Evolutionary conservation across 192 early-diverging fungal species (phyloP), one percentile per base, ranked within the genome.

Genomic region (Phlyctochytrium planicorne): DNA sequence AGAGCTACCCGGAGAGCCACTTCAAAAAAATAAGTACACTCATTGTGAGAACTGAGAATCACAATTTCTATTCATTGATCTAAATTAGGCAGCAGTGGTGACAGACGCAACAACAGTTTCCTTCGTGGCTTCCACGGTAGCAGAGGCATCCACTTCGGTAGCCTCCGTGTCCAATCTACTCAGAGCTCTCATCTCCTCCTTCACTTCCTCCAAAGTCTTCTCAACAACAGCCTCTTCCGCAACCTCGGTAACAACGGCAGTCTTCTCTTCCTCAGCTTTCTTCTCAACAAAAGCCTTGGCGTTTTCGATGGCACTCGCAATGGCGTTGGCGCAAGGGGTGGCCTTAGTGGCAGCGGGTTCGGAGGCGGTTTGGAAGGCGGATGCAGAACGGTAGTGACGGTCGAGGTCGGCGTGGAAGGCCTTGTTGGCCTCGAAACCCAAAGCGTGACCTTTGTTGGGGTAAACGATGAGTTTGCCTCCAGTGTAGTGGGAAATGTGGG

Each of bases 191-290:
- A n/a, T n/a, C 40, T 50, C 40, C 40, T 50, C n/a, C 40, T 50
- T n/a, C 10, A 50, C n/a, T n/a, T 50, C n/a, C 40, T 10, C 40
- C n/a, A n/a, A n/a, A n/a, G 10, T 50, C 40, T 50, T 50, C 12
- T 14, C n/a, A 10, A 14, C 40, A 50, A n/a, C 40, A n/a, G 40
- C 40, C 40, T 50, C 40, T n/a, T 50, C 40, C 40, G 40, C 40
- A n/a, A 50, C 40, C 12, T 10, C 40, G 40, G 40, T 50, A n/a
- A n/a, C n/a, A n/a, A n/a, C n/a, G n/a, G n/a, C n/a, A n/a, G n/a
- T n/a, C n/a, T n/a, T n/a, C n/a, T n/a, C n/a, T 50, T 50, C 40
- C 40, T 50, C 40, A n/a, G 40, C 40, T n/a, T 50, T 50, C 12
- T 14, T n/a, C 40, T 50, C 40, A 50, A n/a, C 40, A n/a, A n/a